phyloP scores from a whole-genome alignment of 805 yeast genomes.

The Wickerhamomyces alni region DNA sequence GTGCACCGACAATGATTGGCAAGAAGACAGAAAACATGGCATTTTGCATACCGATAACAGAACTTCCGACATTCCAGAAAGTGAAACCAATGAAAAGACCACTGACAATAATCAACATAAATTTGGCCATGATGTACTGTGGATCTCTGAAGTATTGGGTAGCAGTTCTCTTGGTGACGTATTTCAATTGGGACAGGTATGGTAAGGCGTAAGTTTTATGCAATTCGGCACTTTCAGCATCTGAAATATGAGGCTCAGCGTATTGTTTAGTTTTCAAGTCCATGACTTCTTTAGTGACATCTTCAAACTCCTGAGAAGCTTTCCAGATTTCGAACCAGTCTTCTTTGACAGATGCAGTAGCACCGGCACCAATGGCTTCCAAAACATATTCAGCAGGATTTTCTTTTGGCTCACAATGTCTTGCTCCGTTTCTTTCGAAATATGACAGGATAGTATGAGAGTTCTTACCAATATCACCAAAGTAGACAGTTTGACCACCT shows the following conservation, averaged over 20 bases:
- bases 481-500: slow-evolving; percentile 69
- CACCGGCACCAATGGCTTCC: slow-evolving; percentile 77
- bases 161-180: slow-evolving; percentile 36
- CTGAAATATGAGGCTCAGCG: slow-evolving; percentile 3
- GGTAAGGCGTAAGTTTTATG: slow-evolving; percentile 29
- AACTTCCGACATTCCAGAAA: slow-evolving; percentile 52
- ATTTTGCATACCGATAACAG: slow-evolving; percentile 53
- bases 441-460: slow-evolving; percentile 36
- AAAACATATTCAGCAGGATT: slow-evolving; percentile 77
- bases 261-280: slow-evolving; percentile 5
- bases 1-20: slow-evolving; percentile 51
- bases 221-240: slow-evolving; percentile 13
- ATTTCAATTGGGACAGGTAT: slow-evolving; percentile 36
- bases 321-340: slow-evolving; percentile 65
- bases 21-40: slow-evolving; percentile 57
- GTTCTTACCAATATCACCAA: slow-evolving; percentile 65
- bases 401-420: slow-evolving; percentile 45
- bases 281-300: slow-evolving; percentile 25
- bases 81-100: slow-evolving; percentile 72
- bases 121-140: slow-evolving; percentile 54
- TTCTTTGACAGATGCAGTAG: slow-evolving; percentile 45
- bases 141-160: slow-evolving; percentile 55
- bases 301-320: slow-evolving; percentile 30
- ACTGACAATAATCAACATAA: slow-evolving; percentile 42
- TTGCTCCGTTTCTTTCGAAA: slow-evolving; percentile 57